Evolutionary conservation across 129 eudicot genomes (phyloP).

Genomic region (Helianthus tuberosus): DNA sequence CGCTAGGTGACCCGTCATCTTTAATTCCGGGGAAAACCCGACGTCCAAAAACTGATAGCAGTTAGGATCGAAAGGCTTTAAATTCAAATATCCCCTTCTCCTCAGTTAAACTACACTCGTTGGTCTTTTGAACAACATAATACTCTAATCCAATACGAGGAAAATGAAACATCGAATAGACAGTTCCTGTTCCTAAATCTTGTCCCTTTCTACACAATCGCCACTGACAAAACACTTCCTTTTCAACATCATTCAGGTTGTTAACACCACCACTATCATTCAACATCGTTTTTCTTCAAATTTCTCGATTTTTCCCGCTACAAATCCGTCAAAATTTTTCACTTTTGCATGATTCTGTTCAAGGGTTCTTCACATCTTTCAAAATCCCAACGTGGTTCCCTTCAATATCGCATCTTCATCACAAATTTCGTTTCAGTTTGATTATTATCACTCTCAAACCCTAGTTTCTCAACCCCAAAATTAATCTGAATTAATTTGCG

Average conservation of each 20-base stretch:
- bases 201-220: neutral
- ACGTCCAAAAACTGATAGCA: too few species aligned
- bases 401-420: neutral
- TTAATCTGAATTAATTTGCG: neutral
- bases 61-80: too few species aligned
- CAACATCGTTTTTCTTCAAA: neutral
- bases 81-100: too few species aligned
- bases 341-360: neutral
- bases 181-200: conserved; percentile 17
- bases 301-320: neutral
- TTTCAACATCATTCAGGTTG: neutral
- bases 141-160: neutral
- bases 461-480: conserved; percentile 5
- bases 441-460: conserved; percentile 10
- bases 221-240: conserved; percentile 19
- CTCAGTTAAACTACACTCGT: too few species aligned
- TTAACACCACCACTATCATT: neutral
- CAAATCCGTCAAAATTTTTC: neutral
- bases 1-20: too few species aligned
- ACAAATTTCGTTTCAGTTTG: neutral
- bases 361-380: neutral
- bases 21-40: too few species aligned
- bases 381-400: neutral
- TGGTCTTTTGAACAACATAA: neutral
- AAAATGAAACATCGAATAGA: conserved; percentile 15